Evolutionary conservation across 148 eudicot species (phyloP), one percentile per base, ranked within the genome.

Genomic region (Chenopodium berlandieri): DNA sequence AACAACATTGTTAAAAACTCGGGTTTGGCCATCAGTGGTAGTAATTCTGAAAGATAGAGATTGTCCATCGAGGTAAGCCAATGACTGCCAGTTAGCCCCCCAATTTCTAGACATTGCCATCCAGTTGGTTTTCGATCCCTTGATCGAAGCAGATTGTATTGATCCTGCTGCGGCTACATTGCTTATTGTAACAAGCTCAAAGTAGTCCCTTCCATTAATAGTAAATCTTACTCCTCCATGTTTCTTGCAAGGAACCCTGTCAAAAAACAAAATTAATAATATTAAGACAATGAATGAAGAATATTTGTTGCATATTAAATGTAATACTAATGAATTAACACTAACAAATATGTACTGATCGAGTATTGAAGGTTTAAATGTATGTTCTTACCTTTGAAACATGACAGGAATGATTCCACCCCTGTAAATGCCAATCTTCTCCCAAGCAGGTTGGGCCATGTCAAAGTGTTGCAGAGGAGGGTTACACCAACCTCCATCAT

Each of bases 381-480:
- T 37, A 48, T 48, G 27, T 10, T 20, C 47, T 48, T 16, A 95
- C 98, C 99, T 93, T 84, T 90, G 88, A 82, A 80, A 95, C 46
- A 90, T 22, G 30, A 95, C 97, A 22, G 99, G 99, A 34, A 94
- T 86, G 52, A 95, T 94, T 40, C 99, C 97, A 27, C 94, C 99
- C 9, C 83, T 84, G 71, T 91, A 95, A 75, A 95, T 90, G 14
- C 91, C 99, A 48, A 95, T 95, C 84, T 94, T 91, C 60, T 94
- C 95, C 99, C 99, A 95, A 67, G 99, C 95, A 2, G 99, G 99
- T 52, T 94, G 95, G 67, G 99, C 94, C 99, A 95, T 95, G 85
- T 95, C 99, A 62, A 95, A 95, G 82, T 95, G 98, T 65, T 91
- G 89, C 99, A 37, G 44, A 37, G 44, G 44, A 37, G 44, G 44